Conservation (phyloP, 1,139 yeast species). For the Arxiozyma bovina region DNA sequence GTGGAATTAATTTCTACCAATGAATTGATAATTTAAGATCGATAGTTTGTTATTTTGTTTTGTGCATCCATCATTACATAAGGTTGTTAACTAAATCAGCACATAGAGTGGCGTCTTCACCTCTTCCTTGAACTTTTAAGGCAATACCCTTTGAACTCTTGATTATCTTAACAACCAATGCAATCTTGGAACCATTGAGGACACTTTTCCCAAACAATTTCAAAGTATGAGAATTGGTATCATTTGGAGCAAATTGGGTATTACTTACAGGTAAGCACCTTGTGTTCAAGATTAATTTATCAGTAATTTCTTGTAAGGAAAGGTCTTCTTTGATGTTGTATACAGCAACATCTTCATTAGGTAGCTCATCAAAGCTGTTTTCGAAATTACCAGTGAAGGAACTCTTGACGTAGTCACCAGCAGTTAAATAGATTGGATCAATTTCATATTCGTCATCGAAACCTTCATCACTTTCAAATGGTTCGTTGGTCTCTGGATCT, state of each 20-base stretch:
- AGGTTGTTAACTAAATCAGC: slow-evolving; percentile 41
- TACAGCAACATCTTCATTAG: slow-evolving; percentile 50
- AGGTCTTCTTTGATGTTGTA: slow-evolving; percentile 43
- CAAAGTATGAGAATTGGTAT: slow-evolving; percentile 56
- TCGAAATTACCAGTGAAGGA: slow-evolving; percentile 73
- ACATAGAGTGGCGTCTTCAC: slow-evolving; percentile 48
- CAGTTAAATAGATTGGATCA: slow-evolving; percentile 64
- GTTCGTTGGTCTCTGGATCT: slow-evolving; percentile 63
- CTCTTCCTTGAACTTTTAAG: slow-evolving; percentile 64
- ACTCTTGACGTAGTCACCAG: slow-evolving; percentile 80
- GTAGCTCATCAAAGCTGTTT: slow-evolving; percentile 64
- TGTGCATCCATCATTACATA: slow-evolving; percentile 11
- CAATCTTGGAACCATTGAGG: slow-evolving; percentile 57
- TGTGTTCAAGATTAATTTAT: slow-evolving; percentile 46
- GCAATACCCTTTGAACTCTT: slow-evolving; percentile 65
- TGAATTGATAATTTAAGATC: too few relatives aligned
- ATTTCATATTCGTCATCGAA: slow-evolving; percentile 90
- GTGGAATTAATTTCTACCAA: not conserved
- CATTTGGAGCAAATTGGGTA: slow-evolving; percentile 55
- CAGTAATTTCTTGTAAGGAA: slow-evolving; percentile 44
- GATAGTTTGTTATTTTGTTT: not conserved
- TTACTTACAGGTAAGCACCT: slow-evolving; percentile 62
- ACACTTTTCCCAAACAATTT: slow-evolving; percentile 79
- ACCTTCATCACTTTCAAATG: slow-evolving; percentile 70
- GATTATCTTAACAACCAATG: slow-evolving; percentile 63